phyloP scores from a whole-genome alignment of 441 rosid species.

The Metrosideros polymorpha region DNA sequence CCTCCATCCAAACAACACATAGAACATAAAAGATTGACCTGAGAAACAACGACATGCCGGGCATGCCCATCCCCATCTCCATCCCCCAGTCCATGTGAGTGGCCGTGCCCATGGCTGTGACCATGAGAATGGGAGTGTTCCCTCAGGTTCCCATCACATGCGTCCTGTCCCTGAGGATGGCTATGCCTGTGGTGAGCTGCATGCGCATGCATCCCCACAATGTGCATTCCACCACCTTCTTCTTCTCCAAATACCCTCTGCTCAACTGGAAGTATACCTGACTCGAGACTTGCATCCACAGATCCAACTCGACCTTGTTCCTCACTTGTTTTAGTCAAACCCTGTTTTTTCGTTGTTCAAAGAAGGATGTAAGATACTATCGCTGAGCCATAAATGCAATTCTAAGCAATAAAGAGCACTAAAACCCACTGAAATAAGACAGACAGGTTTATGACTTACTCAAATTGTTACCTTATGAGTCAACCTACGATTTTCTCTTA shows the following conservation, averaged over 20 bases:
- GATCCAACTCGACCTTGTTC: slow-evolving; percentile 33
- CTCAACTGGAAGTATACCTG: slow-evolving; percentile 19
- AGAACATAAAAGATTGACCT: slow-evolving; percentile 25
- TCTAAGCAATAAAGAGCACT: background rate
- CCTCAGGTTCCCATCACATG: slow-evolving; percentile 39
- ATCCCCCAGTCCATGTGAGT: slow-evolving; percentile 20
- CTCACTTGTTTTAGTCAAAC: slow-evolving; percentile 24
- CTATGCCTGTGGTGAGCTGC: slow-evolving; percentile 83
- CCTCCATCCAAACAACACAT: background rate
- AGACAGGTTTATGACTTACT: background rate
- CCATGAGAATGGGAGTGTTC: background rate
- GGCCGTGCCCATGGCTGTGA: slow-evolving; percentile 11
- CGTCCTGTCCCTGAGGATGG: slow-evolving; percentile 52
- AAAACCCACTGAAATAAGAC: background rate
- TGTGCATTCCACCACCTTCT: slow-evolving; percentile 76
- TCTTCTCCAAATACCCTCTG: slow-evolving; percentile 74
- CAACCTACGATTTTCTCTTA: background rate
- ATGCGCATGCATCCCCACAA: slow-evolving; percentile 84
- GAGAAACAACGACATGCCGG: slow-evolving; percentile 87
- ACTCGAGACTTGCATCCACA: slow-evolving; percentile 19
- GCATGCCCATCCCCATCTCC: slow-evolving; percentile 41
- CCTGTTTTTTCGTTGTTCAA: slow-evolving; percentile 11
- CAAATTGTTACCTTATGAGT: background rate
- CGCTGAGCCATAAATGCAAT: background rate
- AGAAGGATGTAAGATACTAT: background rate